Conservation (phyloP, 805 yeast species). For the Pichia insulana region DNA sequence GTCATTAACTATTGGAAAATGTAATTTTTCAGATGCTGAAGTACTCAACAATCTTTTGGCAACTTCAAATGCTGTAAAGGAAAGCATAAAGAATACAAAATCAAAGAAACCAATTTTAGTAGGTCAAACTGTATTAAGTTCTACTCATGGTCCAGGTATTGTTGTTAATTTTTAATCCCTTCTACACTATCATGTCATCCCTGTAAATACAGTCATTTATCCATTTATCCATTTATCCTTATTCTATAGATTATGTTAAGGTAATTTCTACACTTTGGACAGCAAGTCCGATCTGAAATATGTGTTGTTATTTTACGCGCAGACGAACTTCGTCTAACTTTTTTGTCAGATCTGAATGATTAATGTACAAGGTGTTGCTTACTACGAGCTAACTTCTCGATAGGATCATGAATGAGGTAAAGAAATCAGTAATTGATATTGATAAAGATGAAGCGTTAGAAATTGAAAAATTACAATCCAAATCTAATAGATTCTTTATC, state of each 20-base stretch:
- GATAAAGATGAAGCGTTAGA: not conserved
- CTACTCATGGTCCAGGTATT: constrained; percentile 75
- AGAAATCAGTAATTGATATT: not conserved
- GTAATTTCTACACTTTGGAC: too few relatives aligned
- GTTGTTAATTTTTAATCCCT: constrained; percentile 42
- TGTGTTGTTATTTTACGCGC: not conserved
- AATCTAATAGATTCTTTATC: constrained; percentile 12
- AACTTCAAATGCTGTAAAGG: constrained; percentile 52
- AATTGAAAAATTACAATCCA: not conserved
- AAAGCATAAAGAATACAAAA: constrained; percentile 45
- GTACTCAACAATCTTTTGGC: constrained; percentile 62
- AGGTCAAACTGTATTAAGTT: constrained; percentile 59
- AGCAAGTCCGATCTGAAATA: not conserved
- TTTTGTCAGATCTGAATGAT: too few relatives aligned
- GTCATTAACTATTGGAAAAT: constrained; percentile 65
- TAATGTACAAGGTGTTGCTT: too few relatives aligned
- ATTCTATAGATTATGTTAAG: too few relatives aligned
- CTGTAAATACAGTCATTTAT: not conserved
- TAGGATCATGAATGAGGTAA: too few relatives aligned
- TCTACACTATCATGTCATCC: not conserved
- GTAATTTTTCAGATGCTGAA: constrained; percentile 69
- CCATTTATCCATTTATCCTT: not conserved
- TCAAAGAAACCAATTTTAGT: constrained; percentile 59
- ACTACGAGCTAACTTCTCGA: too few relatives aligned
- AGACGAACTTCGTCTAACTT: too few relatives aligned